Evolutionary conservation across 768 basidiomycete species (phyloP).

Genomic region (Tephrocybe sp.): DNA sequence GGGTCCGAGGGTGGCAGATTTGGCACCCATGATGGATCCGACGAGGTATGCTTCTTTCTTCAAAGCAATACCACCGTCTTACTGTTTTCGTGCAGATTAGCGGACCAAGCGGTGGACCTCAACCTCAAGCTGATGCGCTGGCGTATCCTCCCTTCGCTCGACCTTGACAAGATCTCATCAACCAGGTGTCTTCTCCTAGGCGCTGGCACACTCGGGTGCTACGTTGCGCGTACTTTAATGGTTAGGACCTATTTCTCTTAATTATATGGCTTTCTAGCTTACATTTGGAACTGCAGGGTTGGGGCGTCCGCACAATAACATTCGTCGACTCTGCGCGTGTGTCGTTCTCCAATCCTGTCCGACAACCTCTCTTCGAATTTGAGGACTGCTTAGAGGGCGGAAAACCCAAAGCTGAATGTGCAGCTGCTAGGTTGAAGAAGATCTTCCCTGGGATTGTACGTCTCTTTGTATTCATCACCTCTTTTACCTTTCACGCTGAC

Average conservation of each 20-base stretch:
- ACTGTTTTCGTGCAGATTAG: slow-evolving; percentile 52
- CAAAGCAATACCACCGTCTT: neutral
- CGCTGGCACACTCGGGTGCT: slow-evolving; percentile 95
- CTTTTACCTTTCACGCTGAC: neutral
- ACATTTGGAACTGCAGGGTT: slow-evolving; percentile 57
- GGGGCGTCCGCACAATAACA: slow-evolving; percentile 94
- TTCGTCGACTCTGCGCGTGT: slow-evolving; percentile 89
- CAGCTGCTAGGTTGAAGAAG: slow-evolving; percentile 79
- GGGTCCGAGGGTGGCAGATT: slow-evolving; percentile 81
- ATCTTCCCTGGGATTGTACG: slow-evolving; percentile 92
- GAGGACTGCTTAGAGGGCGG: slow-evolving; percentile 91
- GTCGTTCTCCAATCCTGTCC: slow-evolving; percentile 95
- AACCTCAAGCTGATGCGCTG: slow-evolving; percentile 98
- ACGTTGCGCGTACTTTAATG: slow-evolving; percentile 90
- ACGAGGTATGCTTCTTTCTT: slow-evolving; percentile 43
- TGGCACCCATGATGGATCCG: slow-evolving; percentile 97
- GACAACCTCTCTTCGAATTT: slow-evolving; percentile 95
- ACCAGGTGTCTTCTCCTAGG: slow-evolving; percentile 87
- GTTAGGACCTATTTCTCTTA: slow-evolving; percentile 33
- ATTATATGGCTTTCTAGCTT: neutral
- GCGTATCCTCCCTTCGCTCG: slow-evolving; percentile 87
- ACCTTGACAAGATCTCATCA: slow-evolving; percentile 81
- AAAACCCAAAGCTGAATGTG: slow-evolving; percentile 89
- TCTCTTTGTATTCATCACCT: too few species aligned
- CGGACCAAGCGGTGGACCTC: slow-evolving; percentile 95